Evolutionary conservation across 75 land plant genomes (phyloP), one percentile per base, ranked within the genome.

Genomic region (Adiantum capillusveneris): DNA sequence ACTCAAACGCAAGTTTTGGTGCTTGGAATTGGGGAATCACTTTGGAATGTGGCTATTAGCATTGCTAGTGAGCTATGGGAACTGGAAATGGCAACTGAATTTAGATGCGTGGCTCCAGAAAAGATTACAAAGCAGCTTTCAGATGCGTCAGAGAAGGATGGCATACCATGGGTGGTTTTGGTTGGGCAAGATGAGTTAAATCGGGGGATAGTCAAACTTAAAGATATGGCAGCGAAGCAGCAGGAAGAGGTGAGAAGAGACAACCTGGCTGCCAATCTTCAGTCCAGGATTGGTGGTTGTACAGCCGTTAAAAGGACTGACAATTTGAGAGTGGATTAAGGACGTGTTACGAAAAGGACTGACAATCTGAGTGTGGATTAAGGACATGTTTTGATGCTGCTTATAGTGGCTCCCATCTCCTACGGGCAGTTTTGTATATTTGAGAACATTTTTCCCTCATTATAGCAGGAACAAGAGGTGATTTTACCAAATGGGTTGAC

Each of bases 1-100:
- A 79, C 79, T 12, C 73, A 84, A 61, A 88, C 93, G 17, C 74
- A 88, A 62, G 88, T 84, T 0, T 51, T 84, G 31, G 80, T 82
- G 29, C 62, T 71, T 50, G 66, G 71, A 11, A 48, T 78, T 1
- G 95, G 85, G 13, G 59, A 84, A 29, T 65, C 66, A 5, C 62
- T 82, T 21, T 6, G 52, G 31, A 49, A 68, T 19, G 55, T 68
- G 42, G 86, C 79, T 39, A 68, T 78, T 16, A 64, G 71, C 27
- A 66, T 89, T 6, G 84, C 60, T 1, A 75, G 59, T 22, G 81
- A 82, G 69, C 71, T 89, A 17, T 85, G 95, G 95, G 63, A 56
- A 67, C 83, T 75, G 9, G 69, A 73, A n/a, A 28, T 89, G 17
- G 80, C 79, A 63, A 81, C 86, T 31, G 89, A 89, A 59, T 46